Base-by-base conservation (phyloP, 2,329 filamentous ascomycete species). In the Cercospora sp. region DNA sequence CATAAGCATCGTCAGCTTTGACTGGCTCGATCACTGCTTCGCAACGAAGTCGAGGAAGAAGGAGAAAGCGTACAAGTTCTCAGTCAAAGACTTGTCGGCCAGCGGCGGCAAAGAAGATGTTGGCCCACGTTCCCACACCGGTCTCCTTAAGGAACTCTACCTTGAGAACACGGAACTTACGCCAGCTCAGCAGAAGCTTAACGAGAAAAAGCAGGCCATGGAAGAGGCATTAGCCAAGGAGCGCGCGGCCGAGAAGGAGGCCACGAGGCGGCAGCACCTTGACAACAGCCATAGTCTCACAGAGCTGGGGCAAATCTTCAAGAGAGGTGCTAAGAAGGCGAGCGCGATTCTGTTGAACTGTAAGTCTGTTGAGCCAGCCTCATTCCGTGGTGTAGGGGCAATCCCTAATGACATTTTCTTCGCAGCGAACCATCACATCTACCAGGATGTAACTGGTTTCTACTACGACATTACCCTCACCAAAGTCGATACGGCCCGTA, bases 341-440 rank as follows among this genome's bases (percentile, higher is more conserved):
- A 75, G 68, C 61, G 70, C 74, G 26, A 74, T 75, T 53, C 62
- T 75, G 18, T 72, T 79, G 53, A 72, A 70, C 13, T 72, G 82
- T 83, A 77, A 70, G 80, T 78, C 42, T 20, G 53, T 66, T 72
- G 36, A 66, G 61, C 16, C 16, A 6, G 26, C 4, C 18, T 42
- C 51, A 26, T 30, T 28, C 45, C 26, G 59, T 66, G 90, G 88
- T 83, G 33, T n/a, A 23, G n/a, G 12, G 58, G 45, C 6, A 23
- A 18, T 61, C n/a, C 28, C 7, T 16, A 63, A 65, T 73, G 42
- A 67, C 20, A 1, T 33, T 40, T 36, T 33, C 40, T 10, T 36
- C 12, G 58, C 66, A 90, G 88, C 83, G 36, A 80, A 87, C n/a
- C 87, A 89, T 74, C 88, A 88, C 68, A 78, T 91, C 68, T 93